Evolutionary conservation across 805 yeast genomes (phyloP), one percentile per base, ranked within the genome.

Genomic region (Wickerhamiella lipophila): DNA sequence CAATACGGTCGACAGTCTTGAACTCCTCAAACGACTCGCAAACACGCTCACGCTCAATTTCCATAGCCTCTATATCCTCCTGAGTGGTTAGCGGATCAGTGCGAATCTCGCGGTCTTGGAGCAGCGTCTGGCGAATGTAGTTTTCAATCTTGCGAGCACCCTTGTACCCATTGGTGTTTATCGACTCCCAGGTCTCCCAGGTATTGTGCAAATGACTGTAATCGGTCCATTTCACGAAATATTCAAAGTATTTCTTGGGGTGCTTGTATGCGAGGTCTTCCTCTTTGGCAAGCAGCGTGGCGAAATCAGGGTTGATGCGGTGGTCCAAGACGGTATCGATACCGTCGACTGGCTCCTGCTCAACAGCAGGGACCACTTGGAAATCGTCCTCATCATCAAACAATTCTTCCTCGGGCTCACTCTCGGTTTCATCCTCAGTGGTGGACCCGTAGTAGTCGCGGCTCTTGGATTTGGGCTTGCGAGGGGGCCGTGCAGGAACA

Each of bases 1-100:
- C 87, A 42, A 89, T 82, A 56, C 98, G 76, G 64, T 89, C 98
- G 29, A 86, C 95, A 34, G 77, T 75, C 53, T 83, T 83, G 68
- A 72, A 88, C 62, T 88, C 96, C 39, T 77, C 80, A 54, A 79
- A 76, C 57, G 84, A 89, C 54, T 89, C 97, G 35, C 83, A 69
- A 60, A 81, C 73, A 42, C 95, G 74, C 60, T 87, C 96, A 23
- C 79, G 75, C 59, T 89, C 97, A 55, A 89, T 75, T 59, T 87
- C 95, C 87, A 89, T 81, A 18, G 86, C 81, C 64, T 89, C 98
- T 35, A 89, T 71, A 56, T 92, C 97, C 65, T 89, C 98, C 48
- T 83, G 75, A 0, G 96, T 85, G 3, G 94, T 84, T 51, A 69
- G 65, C 0, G 95, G 83, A 60, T 89, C 96, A 42, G 69, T 70